Conservation (phyloP, 2,329 filamentous ascomycete species). For the Aspergillus sp. region DNA sequence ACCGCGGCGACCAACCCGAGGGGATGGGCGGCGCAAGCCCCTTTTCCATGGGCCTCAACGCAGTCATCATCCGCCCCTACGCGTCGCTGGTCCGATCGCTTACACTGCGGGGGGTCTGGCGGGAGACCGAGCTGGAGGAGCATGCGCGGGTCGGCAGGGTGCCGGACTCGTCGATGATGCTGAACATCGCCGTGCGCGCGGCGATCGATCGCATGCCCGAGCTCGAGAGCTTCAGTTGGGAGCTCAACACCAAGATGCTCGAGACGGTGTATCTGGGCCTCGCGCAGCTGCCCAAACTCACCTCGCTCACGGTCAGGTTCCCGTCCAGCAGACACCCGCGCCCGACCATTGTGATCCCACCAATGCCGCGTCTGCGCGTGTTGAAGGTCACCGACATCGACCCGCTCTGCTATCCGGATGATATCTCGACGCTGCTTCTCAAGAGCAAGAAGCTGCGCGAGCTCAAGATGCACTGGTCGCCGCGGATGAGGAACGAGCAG, state of each 20-base stretch:
- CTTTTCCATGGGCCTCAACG: conserved; percentile 55
- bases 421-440: conserved; percentile 47
- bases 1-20: conserved; percentile 48
- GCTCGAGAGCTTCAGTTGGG: conserved; percentile 50
- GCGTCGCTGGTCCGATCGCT: conserved; percentile 45
- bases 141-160: conserved; percentile 49
- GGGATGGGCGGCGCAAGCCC: conserved; percentile 55
- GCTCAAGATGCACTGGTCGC: conserved; percentile 51
- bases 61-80: conserved; percentile 48
- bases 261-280: conserved; percentile 51
- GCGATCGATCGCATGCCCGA: conserved; percentile 51
- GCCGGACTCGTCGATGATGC: conserved; percentile 55
- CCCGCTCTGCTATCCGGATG: conserved; percentile 55
- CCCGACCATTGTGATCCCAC: conserved; percentile 47
- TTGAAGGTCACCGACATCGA: conserved; percentile 52
- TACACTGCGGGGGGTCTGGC: conserved; percentile 47
- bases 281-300: conserved; percentile 40
- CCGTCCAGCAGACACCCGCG: conserved; percentile 48
- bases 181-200: conserved; percentile 51
- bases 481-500: conserved; percentile 50
- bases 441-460: conserved; percentile 47
- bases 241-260: conserved; percentile 52
- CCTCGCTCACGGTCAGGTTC: conserved; percentile 47
- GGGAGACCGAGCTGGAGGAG: conserved; percentile 48
- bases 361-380: conserved; percentile 45